Conservation (phyloP, 2,329 filamentous ascomycete genomes). For the Phialophora chinensis region DNA sequence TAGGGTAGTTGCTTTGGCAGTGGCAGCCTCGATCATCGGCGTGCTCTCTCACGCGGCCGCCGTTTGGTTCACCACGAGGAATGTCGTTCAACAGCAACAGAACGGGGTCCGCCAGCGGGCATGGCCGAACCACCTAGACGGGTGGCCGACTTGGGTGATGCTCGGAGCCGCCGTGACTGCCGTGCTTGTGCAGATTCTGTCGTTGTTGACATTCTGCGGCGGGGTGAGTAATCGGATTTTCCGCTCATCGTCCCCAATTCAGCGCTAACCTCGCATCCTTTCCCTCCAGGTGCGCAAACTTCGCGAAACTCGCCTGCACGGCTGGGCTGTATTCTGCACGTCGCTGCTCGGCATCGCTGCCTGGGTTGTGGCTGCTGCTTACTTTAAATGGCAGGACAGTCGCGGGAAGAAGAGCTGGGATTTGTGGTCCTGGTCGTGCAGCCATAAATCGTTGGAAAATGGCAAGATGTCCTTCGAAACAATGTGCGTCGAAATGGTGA, state of each 20-base stretch:
- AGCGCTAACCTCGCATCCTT: background rate
- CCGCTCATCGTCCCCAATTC: background rate
- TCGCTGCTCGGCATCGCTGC: constrained; percentile 20
- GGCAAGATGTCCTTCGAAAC: constrained; percentile 27
- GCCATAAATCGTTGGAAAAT: constrained; percentile 18
- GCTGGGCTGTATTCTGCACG: constrained; percentile 22
- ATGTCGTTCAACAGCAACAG: constrained; percentile 13
- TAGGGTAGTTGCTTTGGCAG: constrained; percentile 7
- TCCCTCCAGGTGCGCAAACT: constrained; percentile 13
- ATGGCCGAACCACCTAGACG: constrained; percentile 21
- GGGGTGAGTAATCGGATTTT: constrained; percentile 9
- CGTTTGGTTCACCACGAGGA: constrained; percentile 20
- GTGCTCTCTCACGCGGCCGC: constrained; percentile 16
- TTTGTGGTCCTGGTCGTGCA: constrained; percentile 25
- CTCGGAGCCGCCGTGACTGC: constrained; percentile 20
- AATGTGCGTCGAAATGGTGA: constrained; percentile 30
- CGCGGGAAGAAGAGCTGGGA: constrained; percentile 21
- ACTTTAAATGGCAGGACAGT: constrained; percentile 23
- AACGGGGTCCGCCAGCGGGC: constrained; percentile 15
- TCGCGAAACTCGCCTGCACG: constrained; percentile 17
- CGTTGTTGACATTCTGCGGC: constrained; percentile 23
- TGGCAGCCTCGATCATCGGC: constrained; percentile 20
- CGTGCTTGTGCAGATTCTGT: constrained; percentile 15
- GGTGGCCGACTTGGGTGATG: constrained; percentile 28
- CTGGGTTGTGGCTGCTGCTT: constrained; percentile 22